Conservation (phyloP, 805 yeast species). For the Candida verbasci region DNA sequence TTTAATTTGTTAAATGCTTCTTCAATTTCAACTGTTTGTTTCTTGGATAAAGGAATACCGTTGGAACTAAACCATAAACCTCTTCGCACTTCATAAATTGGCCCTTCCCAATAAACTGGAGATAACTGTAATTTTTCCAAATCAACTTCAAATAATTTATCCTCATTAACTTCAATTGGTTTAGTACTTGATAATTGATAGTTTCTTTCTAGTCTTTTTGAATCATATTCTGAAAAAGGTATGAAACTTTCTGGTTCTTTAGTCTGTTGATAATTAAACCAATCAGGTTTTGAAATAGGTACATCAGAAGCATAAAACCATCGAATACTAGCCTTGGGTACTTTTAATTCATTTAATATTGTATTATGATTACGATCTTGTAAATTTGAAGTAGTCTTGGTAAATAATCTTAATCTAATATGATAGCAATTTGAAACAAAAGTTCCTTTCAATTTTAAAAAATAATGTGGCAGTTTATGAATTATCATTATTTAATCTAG, state of each 20-base stretch:
- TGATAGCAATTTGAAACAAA: neutral
- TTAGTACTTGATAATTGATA: neutral
- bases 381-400: slow-evolving; percentile 42
- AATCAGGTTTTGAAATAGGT: slow-evolving; percentile 64
- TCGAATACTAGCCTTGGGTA: slow-evolving; percentile 17
- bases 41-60: slow-evolving; percentile 49
- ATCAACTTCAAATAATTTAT: slow-evolving; percentile 71
- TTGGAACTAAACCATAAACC: slow-evolving; percentile 76
- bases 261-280: slow-evolving; percentile 48
- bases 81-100: slow-evolving; percentile 73
- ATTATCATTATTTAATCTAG: slow-evolving; percentile 1
- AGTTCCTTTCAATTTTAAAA: neutral
- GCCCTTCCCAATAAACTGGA: slow-evolving; percentile 89
- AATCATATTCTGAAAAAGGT: slow-evolving; percentile 65
- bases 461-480: neutral
- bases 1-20: slow-evolving; percentile 40
- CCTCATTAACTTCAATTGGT: slow-evolving; percentile 69
- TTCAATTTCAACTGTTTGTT: slow-evolving; percentile 58
- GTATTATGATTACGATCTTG: slow-evolving; percentile 38
- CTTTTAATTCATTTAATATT: slow-evolving; percentile 50
- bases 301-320: slow-evolving; percentile 88
- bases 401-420: neutral
- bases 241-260: slow-evolving; percentile 55
- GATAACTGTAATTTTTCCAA: slow-evolving; percentile 46
- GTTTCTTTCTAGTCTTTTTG: slow-evolving; percentile 50